Base-by-base conservation (phyloP, 306 rosid species). In the Luffa aegyptiaca region DNA sequence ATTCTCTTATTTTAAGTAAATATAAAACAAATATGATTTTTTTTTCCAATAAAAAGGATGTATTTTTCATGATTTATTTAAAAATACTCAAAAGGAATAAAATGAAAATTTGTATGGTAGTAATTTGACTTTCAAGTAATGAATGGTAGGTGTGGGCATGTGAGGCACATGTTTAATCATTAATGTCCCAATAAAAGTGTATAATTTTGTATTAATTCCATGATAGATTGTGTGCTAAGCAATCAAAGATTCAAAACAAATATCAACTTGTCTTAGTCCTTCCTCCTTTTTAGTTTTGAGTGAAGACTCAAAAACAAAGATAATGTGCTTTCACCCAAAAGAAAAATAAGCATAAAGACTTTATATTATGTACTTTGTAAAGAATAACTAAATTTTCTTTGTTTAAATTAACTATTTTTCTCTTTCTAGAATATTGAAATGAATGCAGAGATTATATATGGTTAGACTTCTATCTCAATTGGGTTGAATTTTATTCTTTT, bases 141-240 rank as follows among this genome's bases (percentile, higher is more conserved):
- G 58, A 26, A 48, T 73, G 77, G 59, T 76, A 51, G 49, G 14
- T 20, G 57, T 37, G 79, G 52, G 7, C 88, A 82, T 76, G 80
- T 68, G 81, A 76, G 78, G 84, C 83, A 85, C 82, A 85, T 82
- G 85, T 76, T 66, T n/a, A 35, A 48, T 81, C 39, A 75, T 82
- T 36, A 80, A 80, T 69, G 39, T 52, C 71, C 78, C 80, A 81
- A 81, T 81, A 79, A 55, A 75, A 6, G 56, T 48, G 2, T 36
- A 4, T 18, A 3, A 77, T 21, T 48, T 62, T 68, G 12, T 51
- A 10, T 13, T n/a, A 79, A 33, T 45, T 64, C 3, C 20, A 44
- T 10, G 33, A 79, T 20, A 70, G 76, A 70, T 44, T 70, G 76
- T 20, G 37, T 70, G 76, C 10, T 70, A 69, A 69, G 75, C 76